Conservation (phyloP, 306 rosid species). For the Casuarina cunninghamiana region DNA sequence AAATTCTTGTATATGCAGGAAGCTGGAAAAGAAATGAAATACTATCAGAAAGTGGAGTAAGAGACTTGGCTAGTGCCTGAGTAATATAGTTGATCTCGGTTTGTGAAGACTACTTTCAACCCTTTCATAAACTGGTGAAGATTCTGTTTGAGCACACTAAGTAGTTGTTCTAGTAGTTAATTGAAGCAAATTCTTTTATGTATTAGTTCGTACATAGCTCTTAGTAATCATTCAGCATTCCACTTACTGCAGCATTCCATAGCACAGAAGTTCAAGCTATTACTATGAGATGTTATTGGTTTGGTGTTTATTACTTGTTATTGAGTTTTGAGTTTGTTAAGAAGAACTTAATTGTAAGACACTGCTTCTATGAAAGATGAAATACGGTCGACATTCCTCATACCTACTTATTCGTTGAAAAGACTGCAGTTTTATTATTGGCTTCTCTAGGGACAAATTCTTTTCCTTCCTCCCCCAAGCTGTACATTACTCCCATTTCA, state of each 20-base stretch:
- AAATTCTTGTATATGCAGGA: not conserved
- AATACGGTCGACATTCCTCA: not conserved
- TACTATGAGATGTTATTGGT: not conserved
- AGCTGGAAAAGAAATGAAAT: not conserved
- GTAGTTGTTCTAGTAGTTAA: not conserved
- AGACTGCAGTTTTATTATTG: not conserved
- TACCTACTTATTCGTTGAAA: not conserved
- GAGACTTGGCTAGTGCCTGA: not conserved
- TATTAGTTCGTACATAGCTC: not conserved
- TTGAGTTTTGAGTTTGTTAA: not conserved
- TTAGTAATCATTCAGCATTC: not conserved
- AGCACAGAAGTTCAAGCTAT: not conserved
- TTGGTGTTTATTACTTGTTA: not conserved
- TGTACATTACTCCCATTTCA: too few species aligned
- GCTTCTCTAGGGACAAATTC: not conserved
- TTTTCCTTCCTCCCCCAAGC: too few species aligned
- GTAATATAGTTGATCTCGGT: not conserved
- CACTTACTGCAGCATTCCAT: slow-evolving; percentile 5
- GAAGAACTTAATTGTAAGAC: not conserved
- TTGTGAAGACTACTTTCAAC: not conserved
- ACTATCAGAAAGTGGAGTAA: not conserved
- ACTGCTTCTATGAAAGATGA: not conserved
- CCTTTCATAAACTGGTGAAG: too few species aligned
- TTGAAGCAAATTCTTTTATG: not conserved
- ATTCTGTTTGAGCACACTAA: not conserved